Evolutionary conservation across 148 eudicot genomes (phyloP).

Genomic region (Vaccinium corymbosum): DNA sequence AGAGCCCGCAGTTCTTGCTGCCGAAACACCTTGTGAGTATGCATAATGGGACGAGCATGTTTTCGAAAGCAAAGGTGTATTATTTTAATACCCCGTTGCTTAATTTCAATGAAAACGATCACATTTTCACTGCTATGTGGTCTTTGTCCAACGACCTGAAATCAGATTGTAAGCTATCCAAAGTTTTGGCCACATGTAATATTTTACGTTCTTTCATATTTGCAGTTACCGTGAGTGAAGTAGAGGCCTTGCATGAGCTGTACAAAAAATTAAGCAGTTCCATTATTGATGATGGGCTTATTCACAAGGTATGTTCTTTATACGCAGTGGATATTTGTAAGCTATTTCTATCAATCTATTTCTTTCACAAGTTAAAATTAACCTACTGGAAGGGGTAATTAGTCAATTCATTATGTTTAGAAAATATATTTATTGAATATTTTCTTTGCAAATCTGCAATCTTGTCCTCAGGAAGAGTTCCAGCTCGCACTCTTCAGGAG

Average conservation of each 20-base stretch:
- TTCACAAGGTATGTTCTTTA: constrained; percentile 65
- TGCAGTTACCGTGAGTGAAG: constrained; percentile 90
- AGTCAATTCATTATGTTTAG: background rate
- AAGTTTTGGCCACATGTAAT: background rate
- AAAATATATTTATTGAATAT: background rate
- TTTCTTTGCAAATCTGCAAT: background rate
- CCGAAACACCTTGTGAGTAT: constrained; percentile 68
- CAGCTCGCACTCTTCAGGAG: constrained; percentile 88
- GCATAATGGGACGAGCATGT: background rate
- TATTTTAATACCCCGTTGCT: background rate
- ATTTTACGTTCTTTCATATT: background rate
- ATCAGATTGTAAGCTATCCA: background rate
- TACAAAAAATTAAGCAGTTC: constrained; percentile 86
- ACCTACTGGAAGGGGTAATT: background rate
- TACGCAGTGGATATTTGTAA: background rate
- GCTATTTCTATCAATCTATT: background rate
- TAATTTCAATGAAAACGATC: background rate
- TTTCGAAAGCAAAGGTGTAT: background rate
- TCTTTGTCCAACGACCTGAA: background rate
- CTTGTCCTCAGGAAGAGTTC: constrained; percentile 67
- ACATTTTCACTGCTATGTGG: background rate
- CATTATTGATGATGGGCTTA: constrained; percentile 80
- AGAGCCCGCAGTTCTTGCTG: constrained; percentile 72
- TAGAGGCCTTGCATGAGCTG: constrained; percentile 75
- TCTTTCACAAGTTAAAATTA: background rate